Percentiles rank a stretch among this genome's conserved stretches.
Conservation (phyloP, 179 eudicot species). For the Spergularia azorica region DNA sequence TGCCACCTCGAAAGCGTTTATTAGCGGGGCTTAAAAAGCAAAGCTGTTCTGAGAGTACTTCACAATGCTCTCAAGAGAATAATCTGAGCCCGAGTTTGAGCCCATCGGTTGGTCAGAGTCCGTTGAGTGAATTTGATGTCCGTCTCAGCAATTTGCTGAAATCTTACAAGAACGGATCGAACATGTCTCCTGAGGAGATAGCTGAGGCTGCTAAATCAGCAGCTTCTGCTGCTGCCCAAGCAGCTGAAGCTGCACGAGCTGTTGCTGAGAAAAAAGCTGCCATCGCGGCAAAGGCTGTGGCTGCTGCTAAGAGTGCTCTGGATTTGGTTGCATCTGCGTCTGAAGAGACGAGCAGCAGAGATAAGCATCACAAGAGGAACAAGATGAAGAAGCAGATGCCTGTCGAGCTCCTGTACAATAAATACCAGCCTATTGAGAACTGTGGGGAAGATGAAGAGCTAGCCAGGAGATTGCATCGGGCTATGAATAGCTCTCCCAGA, state of each 20-base stretch:
- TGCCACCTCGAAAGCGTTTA: constrained; percentile 86
- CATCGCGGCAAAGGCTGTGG: constrained; percentile 71
- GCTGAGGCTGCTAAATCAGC: constrained; percentile 59
- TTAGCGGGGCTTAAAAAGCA: constrained; percentile 75
- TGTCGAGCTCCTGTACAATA: constrained; percentile 55
- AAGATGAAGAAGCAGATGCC: constrained; percentile 76
- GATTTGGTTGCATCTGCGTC: constrained; percentile 52
- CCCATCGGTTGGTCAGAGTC: constrained; percentile 24
- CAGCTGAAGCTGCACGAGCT: constrained; percentile 70
- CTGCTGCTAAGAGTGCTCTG: constrained; percentile 72
- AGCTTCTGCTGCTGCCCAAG: constrained; percentile 51
- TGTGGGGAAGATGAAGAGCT: constrained; percentile 68
- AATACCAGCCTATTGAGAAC: constrained; percentile 39
- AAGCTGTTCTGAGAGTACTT: constrained; percentile 40
- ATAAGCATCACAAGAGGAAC: constrained; percentile 50
- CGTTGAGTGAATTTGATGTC: constrained; percentile 41
- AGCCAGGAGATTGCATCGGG: constrained; percentile 65
- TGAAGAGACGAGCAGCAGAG: constrained; percentile 40
- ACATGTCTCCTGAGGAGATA: constrained; percentile 61
- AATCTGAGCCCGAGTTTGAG: constrained; percentile 15
- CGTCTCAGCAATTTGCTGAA: constrained; percentile 46
- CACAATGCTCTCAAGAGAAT: constrained; percentile 38
- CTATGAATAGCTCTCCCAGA: constrained; percentile 77
- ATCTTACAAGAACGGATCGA: constrained; percentile 53
- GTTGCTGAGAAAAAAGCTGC: constrained; percentile 76